These are phyloP conservation scores for Saururus chinensis DNA, from an alignment of 164 flowering plant genomes.

Conservation along the genomic window DNA sequence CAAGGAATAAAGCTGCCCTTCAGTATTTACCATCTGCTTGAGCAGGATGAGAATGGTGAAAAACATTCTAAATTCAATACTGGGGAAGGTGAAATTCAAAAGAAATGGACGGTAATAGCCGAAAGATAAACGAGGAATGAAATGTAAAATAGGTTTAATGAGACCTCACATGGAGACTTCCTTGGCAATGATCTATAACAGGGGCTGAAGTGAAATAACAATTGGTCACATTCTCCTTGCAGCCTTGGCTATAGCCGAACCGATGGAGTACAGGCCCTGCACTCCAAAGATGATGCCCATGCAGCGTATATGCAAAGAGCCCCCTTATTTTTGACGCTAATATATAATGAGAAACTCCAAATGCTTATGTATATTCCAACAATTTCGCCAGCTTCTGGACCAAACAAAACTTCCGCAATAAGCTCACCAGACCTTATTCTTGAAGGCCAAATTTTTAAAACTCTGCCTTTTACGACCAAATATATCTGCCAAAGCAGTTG, in stretches of 20 bases:
- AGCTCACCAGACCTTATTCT: slow-evolving; percentile 32
- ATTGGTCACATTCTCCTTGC: slow-evolving; percentile 38
- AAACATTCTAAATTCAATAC: not conserved
- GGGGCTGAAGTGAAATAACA: slow-evolving; percentile 74
- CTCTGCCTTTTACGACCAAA: slow-evolving; percentile 65
- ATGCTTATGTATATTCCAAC: slow-evolving; percentile 58
- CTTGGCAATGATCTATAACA: slow-evolving; percentile 81
- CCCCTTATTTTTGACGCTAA: slow-evolving; percentile 49
- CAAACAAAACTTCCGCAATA: slow-evolving; percentile 35
- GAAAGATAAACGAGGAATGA: too few species aligned
- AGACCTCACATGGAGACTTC: slow-evolving; percentile 66
- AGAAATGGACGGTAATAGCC: too few species aligned
- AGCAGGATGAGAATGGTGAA: too few species aligned
- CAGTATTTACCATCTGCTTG: slow-evolving; percentile 70
- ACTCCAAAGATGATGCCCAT: slow-evolving; percentile 57
- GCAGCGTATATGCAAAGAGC: slow-evolving; percentile 51
- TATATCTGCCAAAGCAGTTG: slow-evolving; percentile 44
- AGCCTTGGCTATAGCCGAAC: slow-evolving; percentile 75
- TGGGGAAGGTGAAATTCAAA: not conserved
- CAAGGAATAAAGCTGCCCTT: slow-evolving; percentile 73
- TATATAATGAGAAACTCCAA: slow-evolving; percentile 39
- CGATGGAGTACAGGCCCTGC: slow-evolving; percentile 54
- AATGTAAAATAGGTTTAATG: slow-evolving; percentile 1
- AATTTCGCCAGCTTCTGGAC: slow-evolving; percentile 41
- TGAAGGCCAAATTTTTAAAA: slow-evolving; percentile 34